These are phyloP conservation scores for Cladosporium sp. DNA, from an alignment of 2,329 filamentous ascomycete genomes.

Conservation along the genomic window DNA sequence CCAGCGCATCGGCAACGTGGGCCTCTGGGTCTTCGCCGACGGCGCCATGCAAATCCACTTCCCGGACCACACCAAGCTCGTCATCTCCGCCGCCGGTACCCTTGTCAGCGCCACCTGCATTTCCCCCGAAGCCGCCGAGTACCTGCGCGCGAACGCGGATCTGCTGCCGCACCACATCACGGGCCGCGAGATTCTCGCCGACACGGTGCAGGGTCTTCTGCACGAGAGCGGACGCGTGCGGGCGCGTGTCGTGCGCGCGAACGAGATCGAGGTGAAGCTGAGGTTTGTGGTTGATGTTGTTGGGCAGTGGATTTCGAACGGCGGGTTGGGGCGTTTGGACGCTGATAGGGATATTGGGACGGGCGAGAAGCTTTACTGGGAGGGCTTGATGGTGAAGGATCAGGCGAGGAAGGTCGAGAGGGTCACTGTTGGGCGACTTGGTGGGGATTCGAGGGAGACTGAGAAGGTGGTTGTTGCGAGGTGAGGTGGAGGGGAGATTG, in stretches of 20 bases:
- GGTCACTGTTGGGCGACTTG: conserved; percentile 45
- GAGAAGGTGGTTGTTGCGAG: neutral
- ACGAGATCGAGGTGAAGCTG: conserved; percentile 69
- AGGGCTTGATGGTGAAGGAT: conserved; percentile 40
- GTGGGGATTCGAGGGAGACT: conserved; percentile 34
- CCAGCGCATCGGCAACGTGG: conserved; percentile 73
- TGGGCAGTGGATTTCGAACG: conserved; percentile 65
- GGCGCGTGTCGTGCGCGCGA: conserved; percentile 58
- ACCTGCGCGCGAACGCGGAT: conserved; percentile 58
- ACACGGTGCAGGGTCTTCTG: conserved; percentile 67
- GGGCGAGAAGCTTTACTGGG: conserved; percentile 36
- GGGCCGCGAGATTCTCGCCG: conserved; percentile 65
- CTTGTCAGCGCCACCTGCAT: conserved; percentile 76
- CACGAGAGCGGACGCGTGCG: conserved; percentile 49
- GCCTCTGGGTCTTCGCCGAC: conserved; percentile 76
- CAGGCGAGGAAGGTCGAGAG: conserved; percentile 41
- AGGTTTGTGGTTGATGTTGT: conserved; percentile 65
- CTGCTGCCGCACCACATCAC: conserved; percentile 63
- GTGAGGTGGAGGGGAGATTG: neutral
- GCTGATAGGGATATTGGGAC: conserved; percentile 27
- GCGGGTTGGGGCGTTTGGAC: conserved; percentile 56
- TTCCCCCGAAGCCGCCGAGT: conserved; percentile 62
- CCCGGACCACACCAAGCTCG: conserved; percentile 80
- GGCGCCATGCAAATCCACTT: conserved; percentile 81
- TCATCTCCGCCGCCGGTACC: conserved; percentile 67